These are phyloP conservation scores for Orbilia ellipsospora DNA, from an alignment of 2,329 filamentous ascomycete species.

Conservation along the genomic window DNA sequence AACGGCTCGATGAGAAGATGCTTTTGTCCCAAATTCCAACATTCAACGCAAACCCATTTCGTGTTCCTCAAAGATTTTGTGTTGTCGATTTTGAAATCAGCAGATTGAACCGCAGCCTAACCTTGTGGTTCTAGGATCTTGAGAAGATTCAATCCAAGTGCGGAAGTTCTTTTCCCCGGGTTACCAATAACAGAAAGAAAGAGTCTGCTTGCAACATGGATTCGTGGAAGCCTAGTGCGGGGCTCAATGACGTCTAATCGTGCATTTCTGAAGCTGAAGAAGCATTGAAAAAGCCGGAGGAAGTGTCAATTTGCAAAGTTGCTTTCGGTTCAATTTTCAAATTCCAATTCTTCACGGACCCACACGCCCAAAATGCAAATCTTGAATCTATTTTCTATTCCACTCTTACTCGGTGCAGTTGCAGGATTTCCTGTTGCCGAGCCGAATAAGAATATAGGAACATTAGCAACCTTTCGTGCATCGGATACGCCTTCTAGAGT, in stretches of 20 bases:
- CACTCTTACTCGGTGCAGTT: not conserved
- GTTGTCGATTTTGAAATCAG: too few species aligned
- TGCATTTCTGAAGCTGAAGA: not conserved
- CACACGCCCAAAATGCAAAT: conserved; percentile 15
- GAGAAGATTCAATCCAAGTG: not conserved
- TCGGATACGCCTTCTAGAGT: not conserved
- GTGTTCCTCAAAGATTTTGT: too few species aligned
- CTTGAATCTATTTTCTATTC: not conserved
- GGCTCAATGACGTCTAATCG: not conserved
- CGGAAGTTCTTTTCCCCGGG: conserved; percentile 13
- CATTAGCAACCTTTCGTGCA: conserved; percentile 6
- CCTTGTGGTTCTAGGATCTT: too few species aligned
- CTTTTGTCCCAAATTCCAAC: too few species aligned
- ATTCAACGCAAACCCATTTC: too few species aligned
- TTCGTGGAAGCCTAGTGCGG: conserved; percentile 12
- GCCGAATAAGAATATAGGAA: conserved; percentile 6
- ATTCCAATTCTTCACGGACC: not conserved
- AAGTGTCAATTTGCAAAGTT: not conserved
- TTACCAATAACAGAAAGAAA: conserved; percentile 23
- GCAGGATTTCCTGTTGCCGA: conserved; percentile 6
- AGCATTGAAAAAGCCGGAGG: not conserved
- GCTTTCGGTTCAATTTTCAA: too few species aligned
- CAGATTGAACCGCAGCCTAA: too few species aligned
- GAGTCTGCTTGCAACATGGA: not conserved
- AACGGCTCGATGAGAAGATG: too few species aligned